These are phyloP conservation scores for Penicillium steckii DNA, from an alignment of 495 filamentous ascomycete genomes.

Conservation along the genomic window DNA sequence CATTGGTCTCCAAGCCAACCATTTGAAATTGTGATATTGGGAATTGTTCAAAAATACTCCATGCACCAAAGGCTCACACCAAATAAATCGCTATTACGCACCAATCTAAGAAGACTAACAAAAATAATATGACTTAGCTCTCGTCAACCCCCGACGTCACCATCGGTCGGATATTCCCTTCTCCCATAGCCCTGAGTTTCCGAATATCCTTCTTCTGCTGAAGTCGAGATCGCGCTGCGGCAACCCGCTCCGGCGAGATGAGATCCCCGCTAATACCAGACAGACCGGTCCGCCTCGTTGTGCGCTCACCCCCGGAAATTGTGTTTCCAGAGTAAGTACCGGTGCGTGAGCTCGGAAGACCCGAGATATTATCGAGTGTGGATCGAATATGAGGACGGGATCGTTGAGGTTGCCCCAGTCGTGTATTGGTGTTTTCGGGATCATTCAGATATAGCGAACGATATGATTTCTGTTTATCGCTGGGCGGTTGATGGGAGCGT, in stretches of 20 bases:
- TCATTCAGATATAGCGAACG: slow-evolving; percentile 26
- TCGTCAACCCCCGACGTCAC: not conserved
- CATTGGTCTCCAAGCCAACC: no score
- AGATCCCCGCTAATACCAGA: slow-evolving; percentile 36
- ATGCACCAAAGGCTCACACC: not conserved
- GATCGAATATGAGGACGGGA: slow-evolving; percentile 36
- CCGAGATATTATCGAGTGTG: slow-evolving; percentile 23
- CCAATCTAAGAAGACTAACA: not conserved
- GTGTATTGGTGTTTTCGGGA: slow-evolving; percentile 11
- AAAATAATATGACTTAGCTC: not conserved
- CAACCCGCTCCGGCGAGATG: slow-evolving; percentile 57
- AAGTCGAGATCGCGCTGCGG: slow-evolving; percentile 63
- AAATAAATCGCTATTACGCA: not conserved
- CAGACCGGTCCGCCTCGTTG: slow-evolving; percentile 33
- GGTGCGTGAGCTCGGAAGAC: slow-evolving; percentile 6
- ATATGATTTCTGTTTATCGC: slow-evolving; percentile 27
- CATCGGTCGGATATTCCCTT: slow-evolving; percentile 24
- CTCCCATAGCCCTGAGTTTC: slow-evolving; percentile 27
- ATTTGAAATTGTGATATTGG: no score
- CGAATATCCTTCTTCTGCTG: slow-evolving; percentile 52
- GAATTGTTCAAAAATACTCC: no score
- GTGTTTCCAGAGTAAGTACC: slow-evolving; percentile 20
- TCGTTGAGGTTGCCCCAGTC: slow-evolving; percentile 16
- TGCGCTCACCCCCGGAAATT: slow-evolving; percentile 33
- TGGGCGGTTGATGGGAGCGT: slow-evolving; percentile 9